phyloP scores from a whole-genome alignment of 805 yeast species.

The Metschnikowia santaceciliae region DNA sequence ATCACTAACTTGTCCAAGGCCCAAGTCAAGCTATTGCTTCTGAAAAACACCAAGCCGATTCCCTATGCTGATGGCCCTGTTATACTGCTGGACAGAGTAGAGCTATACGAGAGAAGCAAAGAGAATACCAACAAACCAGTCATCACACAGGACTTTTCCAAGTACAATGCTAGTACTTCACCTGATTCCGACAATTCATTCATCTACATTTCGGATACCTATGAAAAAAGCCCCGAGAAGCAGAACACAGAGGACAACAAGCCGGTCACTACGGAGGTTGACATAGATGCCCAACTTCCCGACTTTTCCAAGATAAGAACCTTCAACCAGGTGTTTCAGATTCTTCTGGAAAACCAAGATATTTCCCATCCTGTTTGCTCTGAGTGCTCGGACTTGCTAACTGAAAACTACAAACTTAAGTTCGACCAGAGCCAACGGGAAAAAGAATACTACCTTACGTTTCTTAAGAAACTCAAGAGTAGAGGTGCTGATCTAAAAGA shows the following conservation, averaged over 20 bases:
- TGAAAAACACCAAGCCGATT: conserved; percentile 23
- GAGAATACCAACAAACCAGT: conserved; percentile 14
- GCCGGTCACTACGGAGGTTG: conserved; percentile 3
- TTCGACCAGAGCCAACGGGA: conserved; percentile 74
- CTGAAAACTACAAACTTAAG: conserved; percentile 60
- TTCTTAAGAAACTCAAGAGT: conserved; percentile 61
- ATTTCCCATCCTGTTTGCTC: conserved; percentile 81
- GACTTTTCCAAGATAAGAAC: conserved; percentile 40
- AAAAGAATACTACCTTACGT: conserved; percentile 71
- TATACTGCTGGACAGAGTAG: conserved; percentile 39
- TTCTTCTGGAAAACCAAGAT: conserved; percentile 64
- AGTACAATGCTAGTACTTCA: background rate
- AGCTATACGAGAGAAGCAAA: conserved; percentile 20
- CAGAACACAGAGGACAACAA: conserved; percentile 6
- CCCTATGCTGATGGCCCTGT: conserved; percentile 26
- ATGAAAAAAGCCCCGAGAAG: conserved; percentile 17
- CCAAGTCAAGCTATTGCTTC: conserved; percentile 50
- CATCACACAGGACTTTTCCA: background rate
- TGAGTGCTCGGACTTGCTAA: conserved; percentile 71
- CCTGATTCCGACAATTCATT: conserved; percentile 10
- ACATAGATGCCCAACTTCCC: conserved; percentile 11
- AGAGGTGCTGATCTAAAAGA: conserved; percentile 25
- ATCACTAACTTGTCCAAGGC: conserved; percentile 49
- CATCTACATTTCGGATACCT: conserved; percentile 18
- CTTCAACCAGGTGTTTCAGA: conserved; percentile 63